Base-by-base conservation (phyloP, 192 early-diverging fungal species). In the Umbelopsis sp. region DNA sequence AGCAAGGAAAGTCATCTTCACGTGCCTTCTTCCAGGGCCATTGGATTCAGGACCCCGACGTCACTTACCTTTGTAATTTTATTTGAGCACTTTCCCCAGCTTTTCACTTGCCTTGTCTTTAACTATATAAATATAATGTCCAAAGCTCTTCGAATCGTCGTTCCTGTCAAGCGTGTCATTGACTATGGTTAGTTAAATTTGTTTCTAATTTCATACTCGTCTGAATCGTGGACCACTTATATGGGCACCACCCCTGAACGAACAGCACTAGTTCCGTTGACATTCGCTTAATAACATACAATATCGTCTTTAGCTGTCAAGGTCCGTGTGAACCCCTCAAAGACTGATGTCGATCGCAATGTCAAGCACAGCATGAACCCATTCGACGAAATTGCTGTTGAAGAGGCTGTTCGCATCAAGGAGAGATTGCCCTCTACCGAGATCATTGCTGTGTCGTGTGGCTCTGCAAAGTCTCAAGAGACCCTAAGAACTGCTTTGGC, bases 281-380 rank as follows among this genome's bases (percentile, higher is more conserved):
- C 27, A 35, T 13, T 4, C 9, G 13, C 27, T 3, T 35, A 25
- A 35, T 25, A 9, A 30, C 25, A 6, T 25, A 37, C 1, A 27
- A 16, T 53, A 10, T 69, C 27, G 12, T 64, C 52, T 64, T 16
- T 49, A 80, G 78, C 95, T 33, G 96, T 98, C 87, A 99, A 99
- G 85, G 92, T 98, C 81, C 93, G 96, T 65, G 96, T 99, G 41
- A 92, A 93, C 77, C 86, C 90, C 64, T 88, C 91, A 25, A 92
- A 92, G 74, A 87, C 88, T 6, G 92, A 87, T 70, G 95, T 99
- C 75, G 97, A 98, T 80, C 94, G 92, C 23, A 93, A 91, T 76
- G 89, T 97, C 69, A 97, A 97, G 88, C 97, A 99, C 88, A 93
- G 91, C 73, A 95, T 99, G 92, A 99, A 99, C 82, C 97, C 97